Conservation (phyloP, 352 stramenopile species). For the Globisporangium barbulae region DNA sequence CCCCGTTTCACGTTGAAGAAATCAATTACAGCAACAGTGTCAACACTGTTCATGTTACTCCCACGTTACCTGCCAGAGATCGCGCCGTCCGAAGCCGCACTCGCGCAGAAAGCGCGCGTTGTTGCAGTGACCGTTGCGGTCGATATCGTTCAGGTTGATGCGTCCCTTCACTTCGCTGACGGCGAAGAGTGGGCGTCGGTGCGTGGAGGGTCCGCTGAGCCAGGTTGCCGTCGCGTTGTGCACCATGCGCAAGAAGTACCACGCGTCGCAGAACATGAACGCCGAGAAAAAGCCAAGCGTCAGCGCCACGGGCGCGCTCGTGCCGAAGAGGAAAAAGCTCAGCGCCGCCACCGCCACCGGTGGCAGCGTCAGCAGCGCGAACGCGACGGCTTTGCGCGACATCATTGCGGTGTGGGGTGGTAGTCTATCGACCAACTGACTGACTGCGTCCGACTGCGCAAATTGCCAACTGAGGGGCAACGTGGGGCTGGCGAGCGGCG, state of each 20-base stretch:
- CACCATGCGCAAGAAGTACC: slow-evolving; percentile 76
- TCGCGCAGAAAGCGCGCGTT: slow-evolving; percentile 84
- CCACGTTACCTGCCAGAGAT: slow-evolving; percentile 75
- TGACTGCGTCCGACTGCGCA: neutral
- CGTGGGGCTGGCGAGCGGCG: neutral
- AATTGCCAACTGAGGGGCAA: neutral
- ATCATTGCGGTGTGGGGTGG: neutral
- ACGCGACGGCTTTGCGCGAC: slow-evolving; percentile 41
- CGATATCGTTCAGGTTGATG: slow-evolving; percentile 63
- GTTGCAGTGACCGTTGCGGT: slow-evolving; percentile 86
- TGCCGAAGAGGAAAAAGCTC: slow-evolving; percentile 22
- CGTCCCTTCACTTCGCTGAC: slow-evolving; percentile 41
- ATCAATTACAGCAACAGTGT: neutral
- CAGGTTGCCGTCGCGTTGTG: slow-evolving; percentile 24
- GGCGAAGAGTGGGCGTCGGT: slow-evolving; percentile 43
- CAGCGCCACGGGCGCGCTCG: slow-evolving; percentile 24
- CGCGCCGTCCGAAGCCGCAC: slow-evolving; percentile 71
- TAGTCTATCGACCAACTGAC: too few species aligned
- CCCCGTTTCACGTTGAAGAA: neutral
- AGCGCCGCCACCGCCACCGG: slow-evolving; percentile 33
- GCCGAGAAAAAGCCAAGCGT: slow-evolving; percentile 37
- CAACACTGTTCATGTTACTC: too few species aligned
- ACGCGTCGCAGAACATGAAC: slow-evolving; percentile 71
- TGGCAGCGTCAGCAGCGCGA: slow-evolving; percentile 45
- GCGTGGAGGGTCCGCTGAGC: slow-evolving; percentile 13